Conservation (phyloP, 1,284 basidiomycete genomes). For the Rhodotorula sp. region DNA sequence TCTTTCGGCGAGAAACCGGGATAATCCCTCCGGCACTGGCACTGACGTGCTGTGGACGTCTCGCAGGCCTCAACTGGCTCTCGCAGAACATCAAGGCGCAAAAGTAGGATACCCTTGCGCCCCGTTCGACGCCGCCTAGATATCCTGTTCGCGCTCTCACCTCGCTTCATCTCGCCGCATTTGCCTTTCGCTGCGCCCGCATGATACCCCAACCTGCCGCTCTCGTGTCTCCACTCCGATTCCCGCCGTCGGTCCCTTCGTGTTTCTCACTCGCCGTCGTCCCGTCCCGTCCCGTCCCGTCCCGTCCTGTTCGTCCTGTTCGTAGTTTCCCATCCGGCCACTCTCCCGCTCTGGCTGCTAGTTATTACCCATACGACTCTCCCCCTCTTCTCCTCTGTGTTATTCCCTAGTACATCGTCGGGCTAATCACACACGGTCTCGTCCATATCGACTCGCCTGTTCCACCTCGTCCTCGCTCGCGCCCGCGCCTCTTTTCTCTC, state of each 20-base stretch:
- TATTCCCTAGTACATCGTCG: not conserved
- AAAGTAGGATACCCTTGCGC: constrained; percentile 8
- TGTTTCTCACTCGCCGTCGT: not conserved
- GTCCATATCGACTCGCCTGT: too few relatives aligned
- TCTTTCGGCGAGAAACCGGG: too few relatives aligned
- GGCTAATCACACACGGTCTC: not conserved
- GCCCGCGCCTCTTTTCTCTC: not conserved
- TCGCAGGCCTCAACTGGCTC: constrained; percentile 78
- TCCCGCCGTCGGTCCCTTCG: too few relatives aligned
- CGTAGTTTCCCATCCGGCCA: not conserved
- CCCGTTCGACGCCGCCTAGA: too few relatives aligned
- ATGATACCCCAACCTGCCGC: too few relatives aligned
- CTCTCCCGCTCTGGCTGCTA: not conserved
- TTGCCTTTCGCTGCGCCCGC: not conserved
- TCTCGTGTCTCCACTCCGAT: not conserved
- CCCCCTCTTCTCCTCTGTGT: not conserved
- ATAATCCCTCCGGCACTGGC: too few relatives aligned
- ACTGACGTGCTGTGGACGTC: too few relatives aligned
- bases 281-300: too few relatives aligned
- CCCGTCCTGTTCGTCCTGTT: too few relatives aligned
- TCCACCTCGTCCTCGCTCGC: not conserved
- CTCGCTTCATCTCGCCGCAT: not conserved
- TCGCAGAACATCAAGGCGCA: constrained; percentile 82
- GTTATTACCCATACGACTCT: not conserved
- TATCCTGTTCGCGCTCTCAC: not conserved